Base-by-base conservation (phyloP, 2,329 filamentous ascomycete genomes). In the Fusarium caatingaense region DNA sequence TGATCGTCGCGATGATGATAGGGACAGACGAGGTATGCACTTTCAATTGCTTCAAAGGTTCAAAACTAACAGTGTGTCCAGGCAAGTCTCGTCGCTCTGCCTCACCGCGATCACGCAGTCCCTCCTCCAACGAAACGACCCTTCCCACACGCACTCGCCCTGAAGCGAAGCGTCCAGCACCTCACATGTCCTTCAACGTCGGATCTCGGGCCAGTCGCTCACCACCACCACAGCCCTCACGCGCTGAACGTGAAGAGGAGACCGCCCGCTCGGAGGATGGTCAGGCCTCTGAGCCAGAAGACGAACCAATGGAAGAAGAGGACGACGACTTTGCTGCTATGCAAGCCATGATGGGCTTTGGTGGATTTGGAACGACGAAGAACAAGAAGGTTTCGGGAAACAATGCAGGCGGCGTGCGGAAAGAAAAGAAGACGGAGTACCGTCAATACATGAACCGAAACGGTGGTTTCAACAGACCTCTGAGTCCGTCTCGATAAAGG, bases 371-470 rank as follows among this genome's bases (percentile, higher is more conserved):
- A 61, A 90, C 89, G 25, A 98, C 96, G 21, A 97, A 98, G 81
- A 89, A 92, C 64, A 93, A 92, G 57, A 97, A 98, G 78, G 90
- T 99, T 2, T 86, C 88, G 0, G 96, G 96, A 3, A 99, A 99
- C 78, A 89, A 94, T 77, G 89, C 91, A 44, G 94, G 92, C 58
- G 93, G 85, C 0, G 89, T 98, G 55, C 85, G 91, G 72, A 98
- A 96, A 85, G 93, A 96, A 82, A 98, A 97, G 89, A 94, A 93
- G 88, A 92, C 91, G 16, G 89, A 97, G 84, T 98, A 98, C 77
- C 87, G 96, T 73, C 96, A 99, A 87, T 99, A 99, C 81, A 99
- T 99, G 89, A 96, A 96, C 77, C 87, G 92, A 60, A 85, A 89
- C 54, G 92, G 92, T 59, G 92, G 92, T 8, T 96, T 96, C 83